Evolutionary conservation across 352 stramenopile genomes (phyloP), one percentile per base, ranked within the genome.

Genomic region (Pythium rhizo-oryzae): DNA sequence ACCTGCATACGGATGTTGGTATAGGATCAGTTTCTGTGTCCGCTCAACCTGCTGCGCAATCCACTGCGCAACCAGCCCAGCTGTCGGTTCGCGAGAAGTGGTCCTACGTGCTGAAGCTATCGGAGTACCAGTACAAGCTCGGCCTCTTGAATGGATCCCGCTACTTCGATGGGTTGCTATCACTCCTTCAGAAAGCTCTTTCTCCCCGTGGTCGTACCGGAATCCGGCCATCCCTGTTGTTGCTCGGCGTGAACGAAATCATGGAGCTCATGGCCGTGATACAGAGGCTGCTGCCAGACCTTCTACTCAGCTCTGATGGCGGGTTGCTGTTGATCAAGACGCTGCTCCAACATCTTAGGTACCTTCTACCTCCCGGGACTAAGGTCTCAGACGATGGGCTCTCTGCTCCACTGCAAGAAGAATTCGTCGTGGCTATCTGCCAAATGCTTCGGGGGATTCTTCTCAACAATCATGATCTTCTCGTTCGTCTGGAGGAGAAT

Each of bases 401-500:
- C 44, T 65, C 66, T 23, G 90, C 72, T 24, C 62, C 71, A 3
- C 62, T 92, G 8, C 76, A 92, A 50, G 86, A 94, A 77, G 82
- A 92, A n/a, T 63, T 94, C n/a, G 59, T 92, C 1, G 62, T 84
- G 28, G 71, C 85, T 15, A 56, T 94, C 13, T 93, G 85, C n/a
- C 84, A 94, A 54, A 72, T 94, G 64, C 68, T 96, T 56, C 86
- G 88, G 8, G 81, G 90, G 59, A 67, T 93, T 11, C 51, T 96
- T 39, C 68, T 92, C 24, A 88, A 88, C 54, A 79, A 77, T 25
- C 77, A 80, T 37, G 86, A 96, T 43, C 75, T 91, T 12, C 76
- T 96, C 4, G 85, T 96, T 55, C 85, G 85, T 37, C 75, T 96
- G 15, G 81, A 92, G 41, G 86, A 96, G n/a, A 86, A 89, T 58